Base-by-base conservation (phyloP, 2,329 filamentous ascomycete species). In the Aspergillus pseudoglaucus region DNA sequence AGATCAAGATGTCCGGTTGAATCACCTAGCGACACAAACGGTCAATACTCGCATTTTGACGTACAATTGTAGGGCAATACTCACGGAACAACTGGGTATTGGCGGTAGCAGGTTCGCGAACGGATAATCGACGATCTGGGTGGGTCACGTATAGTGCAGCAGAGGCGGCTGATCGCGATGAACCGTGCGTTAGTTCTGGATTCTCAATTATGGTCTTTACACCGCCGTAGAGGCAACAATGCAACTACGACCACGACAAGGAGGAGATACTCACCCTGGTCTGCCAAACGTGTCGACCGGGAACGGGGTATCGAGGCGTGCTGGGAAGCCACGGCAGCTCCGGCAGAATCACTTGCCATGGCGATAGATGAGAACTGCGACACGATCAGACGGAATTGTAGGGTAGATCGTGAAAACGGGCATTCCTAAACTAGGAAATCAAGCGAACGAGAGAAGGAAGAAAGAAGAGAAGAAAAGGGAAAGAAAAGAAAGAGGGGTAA, bases 61-160 rank as follows among this genome's bases (percentile, higher is more conserved):
- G 12, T 18, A 10, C 8, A 6, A 20, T 12, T 22, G 37, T 7
- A 18, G 17, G 17, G 10, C 8, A 12, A 35, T 33, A 47, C 61
- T 60, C 44, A 65, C 64, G 58, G 27, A 55, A 47, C 15, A 53
- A 27, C 35, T 57, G 55, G 8, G 52, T 45, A 15, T 62, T 56
- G 1, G 46, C 30, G 8, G 51, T 48, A 7, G 51, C 47, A 6
- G 57, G 50, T 41, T 62, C 57, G 15, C 56, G 58, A 37, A 59
- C 46, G n/a, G 61, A 59, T 17, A 59, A 43, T 49, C 58, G 67
- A 32, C 62, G 63, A 58, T 62, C 63, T 35, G 62, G 65, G 59
- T 74, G 71, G 12, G 75, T 78, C 43, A 72, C 77, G 61, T 80
- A 80, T 12, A 84, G 66, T 5, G 82, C 82, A 50, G 82, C 80